Evolutionary conservation across 176 grass and related monocot genomes (phyloP), one percentile per base, ranked within the genome.

Genomic region (Hordeum marinum): DNA sequence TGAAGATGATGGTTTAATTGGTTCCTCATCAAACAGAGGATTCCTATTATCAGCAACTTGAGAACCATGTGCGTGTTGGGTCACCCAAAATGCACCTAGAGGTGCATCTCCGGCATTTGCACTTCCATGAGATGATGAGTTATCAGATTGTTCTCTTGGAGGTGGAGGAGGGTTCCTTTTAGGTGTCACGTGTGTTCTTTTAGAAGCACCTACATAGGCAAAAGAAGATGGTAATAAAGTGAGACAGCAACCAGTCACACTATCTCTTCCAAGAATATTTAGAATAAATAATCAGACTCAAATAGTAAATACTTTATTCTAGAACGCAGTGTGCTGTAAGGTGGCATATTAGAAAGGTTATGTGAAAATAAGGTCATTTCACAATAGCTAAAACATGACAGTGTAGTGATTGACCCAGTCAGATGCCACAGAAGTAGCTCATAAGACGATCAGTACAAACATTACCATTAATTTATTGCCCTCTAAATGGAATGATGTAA

Each of bases 1-100:
- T 70, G 80, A 90, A 45, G 79, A 21, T 32, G 63, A 63, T 82
- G 80, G 46, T 76, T 82, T 85, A 76, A 66, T 80, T 68, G 88
- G 87, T 69, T 91, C 91, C 72, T 94, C 85, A 2, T 85, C 89
- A 83, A 91, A 91, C 63, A 91, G 74, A 62, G 87, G 46, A 1
- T 41, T 80, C 35, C 73, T 88, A 64, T 83, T 89, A 85, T 82
- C 91, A 70, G 43, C 54, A 63, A 57, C 60, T 48, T 82, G 77
- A 82, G 89, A 85, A 80, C 82, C 75, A 20, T 90, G 90, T 78
- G 80, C 83, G 17, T 90, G 82, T 45, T 93, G 94, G 23, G 87
- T 94, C 20, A 52, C 86, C 94, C 94, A 93, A 88, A 97, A 97
- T 71, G 89, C 87, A 78, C 94, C 94, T 63, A 93, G 35, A 60